phyloP scores from a whole-genome alignment of 73 alveolate genomes.

The Tetrahymena elliotti region DNA sequence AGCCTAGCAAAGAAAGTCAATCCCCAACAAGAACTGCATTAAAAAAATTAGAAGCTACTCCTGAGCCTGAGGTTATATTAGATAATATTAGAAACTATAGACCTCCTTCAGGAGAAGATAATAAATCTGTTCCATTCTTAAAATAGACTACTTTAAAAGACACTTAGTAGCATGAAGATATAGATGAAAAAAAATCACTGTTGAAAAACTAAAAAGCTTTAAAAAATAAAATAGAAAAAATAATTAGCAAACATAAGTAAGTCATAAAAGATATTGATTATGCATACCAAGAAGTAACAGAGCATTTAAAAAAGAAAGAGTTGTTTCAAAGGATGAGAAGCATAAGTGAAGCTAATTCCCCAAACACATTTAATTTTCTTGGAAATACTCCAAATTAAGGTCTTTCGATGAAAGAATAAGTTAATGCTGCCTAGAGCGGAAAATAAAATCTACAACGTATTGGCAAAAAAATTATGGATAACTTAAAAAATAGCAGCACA shows the following conservation, averaged over 20 bases:
- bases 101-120: background rate
- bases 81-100: background rate
- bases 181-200: background rate
- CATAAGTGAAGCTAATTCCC: background rate
- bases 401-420: background rate
- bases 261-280: background rate
- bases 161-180: background rate
- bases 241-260: background rate
- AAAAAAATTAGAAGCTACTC: background rate
- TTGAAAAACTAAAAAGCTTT: background rate
- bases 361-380: background rate
- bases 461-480: background rate
- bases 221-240: background rate
- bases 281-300: background rate
- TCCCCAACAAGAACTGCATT: background rate
- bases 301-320: background rate
- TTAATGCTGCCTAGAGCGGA: background rate
- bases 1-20: background rate
- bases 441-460: background rate
- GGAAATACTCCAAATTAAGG: background rate
- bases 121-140: background rate
- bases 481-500: background rate
- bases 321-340: background rate
- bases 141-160: background rate
- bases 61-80: background rate